phyloP scores from a whole-genome alignment of 495 filamentous ascomycete genomes.

The Xylaria palmicola region DNA sequence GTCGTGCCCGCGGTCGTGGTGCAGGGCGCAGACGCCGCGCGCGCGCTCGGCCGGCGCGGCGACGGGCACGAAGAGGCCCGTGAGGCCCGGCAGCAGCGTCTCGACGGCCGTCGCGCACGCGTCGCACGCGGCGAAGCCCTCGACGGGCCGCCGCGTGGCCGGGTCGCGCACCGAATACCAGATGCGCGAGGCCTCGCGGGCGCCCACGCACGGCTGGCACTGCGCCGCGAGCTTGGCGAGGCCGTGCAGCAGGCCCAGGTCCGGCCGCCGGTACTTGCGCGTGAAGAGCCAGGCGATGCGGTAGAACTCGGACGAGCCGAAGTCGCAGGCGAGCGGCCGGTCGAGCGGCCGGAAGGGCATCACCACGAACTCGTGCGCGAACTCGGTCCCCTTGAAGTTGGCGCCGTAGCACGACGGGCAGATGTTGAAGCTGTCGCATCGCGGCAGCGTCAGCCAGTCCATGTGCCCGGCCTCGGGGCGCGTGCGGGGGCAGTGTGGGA shows the following conservation, averaged over 20 bases:
- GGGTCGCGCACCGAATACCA: constrained; percentile 48
- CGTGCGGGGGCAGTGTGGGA: constrained; percentile 40
- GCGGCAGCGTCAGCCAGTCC: constrained; percentile 42
- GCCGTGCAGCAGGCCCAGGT: constrained; percentile 38
- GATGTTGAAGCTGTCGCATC: constrained; percentile 46
- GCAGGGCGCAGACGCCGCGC: constrained; percentile 41
- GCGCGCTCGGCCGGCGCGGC: constrained; percentile 34
- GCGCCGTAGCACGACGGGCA: constrained; percentile 43
- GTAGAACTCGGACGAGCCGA: constrained; percentile 45
- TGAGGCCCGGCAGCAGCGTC: constrained; percentile 43
- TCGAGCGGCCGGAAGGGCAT: constrained; percentile 35
- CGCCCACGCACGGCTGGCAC: constrained; percentile 35
- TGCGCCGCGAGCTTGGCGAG: constrained; percentile 38
- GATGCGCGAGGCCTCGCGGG: constrained; percentile 25
- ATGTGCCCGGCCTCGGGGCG: constrained; percentile 27
- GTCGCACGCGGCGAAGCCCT: constrained; percentile 40
- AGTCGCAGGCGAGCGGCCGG: constrained; percentile 41
- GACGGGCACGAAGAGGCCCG: constrained; percentile 38
- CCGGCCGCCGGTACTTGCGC: constrained; percentile 35
- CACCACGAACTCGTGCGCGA: constrained; percentile 38
- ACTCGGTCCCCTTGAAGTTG: constrained; percentile 39
- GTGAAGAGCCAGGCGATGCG: constrained; percentile 48
- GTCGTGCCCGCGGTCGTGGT: constrained; percentile 27
- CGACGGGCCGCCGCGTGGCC: constrained; percentile 26
- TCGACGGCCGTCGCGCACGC: constrained; percentile 43